phyloP scores from a whole-genome alignment of 345 rosid species.

The Eucalyptus erythrocorys region DNA sequence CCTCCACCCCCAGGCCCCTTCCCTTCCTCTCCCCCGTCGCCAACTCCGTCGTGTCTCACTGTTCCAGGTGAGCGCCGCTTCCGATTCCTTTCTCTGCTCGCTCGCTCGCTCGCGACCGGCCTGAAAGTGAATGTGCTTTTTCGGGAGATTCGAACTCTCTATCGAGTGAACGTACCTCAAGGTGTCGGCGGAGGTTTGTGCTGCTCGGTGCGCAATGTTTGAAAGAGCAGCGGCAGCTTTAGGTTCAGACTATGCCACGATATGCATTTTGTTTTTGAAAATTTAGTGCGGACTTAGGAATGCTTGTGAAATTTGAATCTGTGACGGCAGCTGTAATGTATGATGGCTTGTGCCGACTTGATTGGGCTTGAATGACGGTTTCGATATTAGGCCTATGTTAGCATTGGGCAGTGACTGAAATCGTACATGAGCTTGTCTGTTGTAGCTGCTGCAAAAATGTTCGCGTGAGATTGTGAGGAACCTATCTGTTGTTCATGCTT shows the following conservation, averaged over 20 bases:
- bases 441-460: not conserved
- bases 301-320: not conserved
- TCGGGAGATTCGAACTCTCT: not conserved
- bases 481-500: not conserved
- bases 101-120: too few relatives aligned
- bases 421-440: not conserved
- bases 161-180: not conserved
- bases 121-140: not conserved
- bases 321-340: not conserved
- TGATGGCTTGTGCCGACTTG: not conserved
- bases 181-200: not conserved
- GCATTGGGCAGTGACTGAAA: too few relatives aligned
- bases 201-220: not conserved
- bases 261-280: not conserved
- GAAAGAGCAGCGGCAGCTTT: not conserved
- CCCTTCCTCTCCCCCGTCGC: constrained; percentile 82
- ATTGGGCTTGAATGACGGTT: not conserved
- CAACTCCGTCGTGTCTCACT: constrained; percentile 81
- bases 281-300: not conserved
- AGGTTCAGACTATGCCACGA: not conserved
- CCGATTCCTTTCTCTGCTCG: not conserved
- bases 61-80: constrained; percentile 44
- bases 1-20: constrained; percentile 49
- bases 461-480: not conserved
- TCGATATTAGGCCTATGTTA: not conserved